phyloP scores from a whole-genome alignment of 768 basidiomycete species.

The Mycena haematopus region DNA sequence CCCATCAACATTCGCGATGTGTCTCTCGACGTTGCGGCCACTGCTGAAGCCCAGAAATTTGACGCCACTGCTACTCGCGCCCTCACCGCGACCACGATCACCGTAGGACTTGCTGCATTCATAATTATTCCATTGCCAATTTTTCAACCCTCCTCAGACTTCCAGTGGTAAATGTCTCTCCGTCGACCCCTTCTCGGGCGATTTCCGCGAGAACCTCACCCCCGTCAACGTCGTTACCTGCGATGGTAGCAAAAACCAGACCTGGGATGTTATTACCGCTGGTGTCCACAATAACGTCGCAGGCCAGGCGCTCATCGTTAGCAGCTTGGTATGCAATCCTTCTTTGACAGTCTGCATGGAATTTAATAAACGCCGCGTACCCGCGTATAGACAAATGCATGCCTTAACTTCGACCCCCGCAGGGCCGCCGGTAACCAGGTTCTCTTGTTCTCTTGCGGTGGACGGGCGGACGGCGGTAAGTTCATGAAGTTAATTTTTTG shows the following conservation, averaged over 20 bases:
- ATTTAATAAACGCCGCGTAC: not conserved
- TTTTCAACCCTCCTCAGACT: conserved; percentile 17
- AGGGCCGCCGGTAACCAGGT: conserved; percentile 33
- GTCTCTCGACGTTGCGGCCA: conserved; percentile 24
- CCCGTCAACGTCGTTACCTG: conserved; percentile 29
- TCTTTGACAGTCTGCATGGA: too few species aligned
- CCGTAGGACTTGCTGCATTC: conserved; percentile 11
- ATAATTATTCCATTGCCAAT: too few species aligned
- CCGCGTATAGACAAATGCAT: conserved; percentile 30
- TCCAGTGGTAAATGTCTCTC: conserved; percentile 34
- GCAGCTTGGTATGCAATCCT: conserved; percentile 29
- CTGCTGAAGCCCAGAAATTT: conserved; percentile 29
- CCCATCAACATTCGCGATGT: conserved; percentile 25
- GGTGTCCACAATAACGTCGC: conserved; percentile 32
- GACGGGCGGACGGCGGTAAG: conserved; percentile 35
- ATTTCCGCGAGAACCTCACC: conserved; percentile 35
- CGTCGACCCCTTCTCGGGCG: conserved; percentile 32
- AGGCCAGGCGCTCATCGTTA: conserved; percentile 33
- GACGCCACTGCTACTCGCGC: conserved; percentile 34
- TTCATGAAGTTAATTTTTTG: not conserved
- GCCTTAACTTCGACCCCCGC: conserved; percentile 33
- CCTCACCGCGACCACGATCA: conserved; percentile 31
- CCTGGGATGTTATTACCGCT: conserved; percentile 34
- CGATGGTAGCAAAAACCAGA: conserved; percentile 31
- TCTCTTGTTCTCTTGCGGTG: conserved; percentile 34